These are phyloP conservation scores for Arctium minus DNA, from an alignment of 129 eudicot species.

Conservation along the genomic window DNA sequence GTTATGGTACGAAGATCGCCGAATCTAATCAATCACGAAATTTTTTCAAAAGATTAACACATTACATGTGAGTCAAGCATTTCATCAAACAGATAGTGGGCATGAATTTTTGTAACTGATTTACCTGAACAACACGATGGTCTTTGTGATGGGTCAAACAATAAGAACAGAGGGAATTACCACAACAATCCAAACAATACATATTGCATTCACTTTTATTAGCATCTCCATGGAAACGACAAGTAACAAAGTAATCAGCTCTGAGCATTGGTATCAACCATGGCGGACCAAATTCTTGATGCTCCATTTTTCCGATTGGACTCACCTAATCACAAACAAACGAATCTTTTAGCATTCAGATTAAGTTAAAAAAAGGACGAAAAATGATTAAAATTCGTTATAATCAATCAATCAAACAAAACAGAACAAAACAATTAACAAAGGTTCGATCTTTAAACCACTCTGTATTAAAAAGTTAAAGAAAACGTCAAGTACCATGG, in stretches of 20 bases:
- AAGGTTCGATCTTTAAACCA: not conserved
- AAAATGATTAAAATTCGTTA: not conserved
- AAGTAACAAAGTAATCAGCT: conserved; percentile 46
- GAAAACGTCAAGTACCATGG: conserved; percentile 29
- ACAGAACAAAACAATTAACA: not conserved
- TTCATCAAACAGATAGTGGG: conserved; percentile 14
- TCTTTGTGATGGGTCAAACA: conserved; percentile 56
- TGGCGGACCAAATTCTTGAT: conserved; percentile 44
- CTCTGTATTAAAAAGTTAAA: not conserved
- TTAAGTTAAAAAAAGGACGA: not conserved
- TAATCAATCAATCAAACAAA: not conserved
- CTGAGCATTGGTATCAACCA: conserved; percentile 57
- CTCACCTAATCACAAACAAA: conserved; percentile 34
- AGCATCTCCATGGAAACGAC: conserved; percentile 46
- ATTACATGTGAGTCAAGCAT: conserved; percentile 4
- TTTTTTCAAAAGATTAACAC: not conserved
- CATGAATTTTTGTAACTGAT: not conserved
- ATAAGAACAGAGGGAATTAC: conserved; percentile 47
- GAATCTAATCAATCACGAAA: conserved; percentile 28
- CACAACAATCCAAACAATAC: conserved; percentile 54
- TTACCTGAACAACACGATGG: conserved; percentile 58
- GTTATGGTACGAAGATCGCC: conserved; percentile 57
- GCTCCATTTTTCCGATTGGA: conserved; percentile 38
- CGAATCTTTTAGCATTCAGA: not conserved
- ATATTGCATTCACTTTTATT: conserved; percentile 54